Conservation (phyloP, 208 protist species). For the Acanthamoeba castellanii region DNA sequence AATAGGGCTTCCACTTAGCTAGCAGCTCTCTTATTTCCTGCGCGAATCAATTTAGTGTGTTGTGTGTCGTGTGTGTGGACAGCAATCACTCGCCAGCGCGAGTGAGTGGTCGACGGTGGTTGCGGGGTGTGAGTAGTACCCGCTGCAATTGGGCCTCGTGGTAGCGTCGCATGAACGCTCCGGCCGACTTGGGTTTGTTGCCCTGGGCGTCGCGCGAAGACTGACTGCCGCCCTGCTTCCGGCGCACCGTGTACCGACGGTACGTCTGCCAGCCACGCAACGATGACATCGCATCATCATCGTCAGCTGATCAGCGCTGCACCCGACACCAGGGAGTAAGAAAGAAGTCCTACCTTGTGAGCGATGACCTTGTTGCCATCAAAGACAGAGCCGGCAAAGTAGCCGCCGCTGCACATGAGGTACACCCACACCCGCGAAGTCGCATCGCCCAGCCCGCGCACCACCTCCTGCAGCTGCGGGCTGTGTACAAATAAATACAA, state of each 20-base stretch:
- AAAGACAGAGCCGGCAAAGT: slow-evolving; percentile 77
- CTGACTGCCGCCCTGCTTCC: slow-evolving; percentile 82
- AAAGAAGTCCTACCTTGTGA: slow-evolving; percentile 51
- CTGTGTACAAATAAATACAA: slow-evolving; percentile 8
- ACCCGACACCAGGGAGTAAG: neutral
- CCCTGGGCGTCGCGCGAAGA: slow-evolving; percentile 75
- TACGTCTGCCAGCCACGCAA: slow-evolving; percentile 39
- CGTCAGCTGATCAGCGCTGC: neutral
- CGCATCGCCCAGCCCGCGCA: slow-evolving; percentile 7
- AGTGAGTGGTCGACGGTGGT: neutral
- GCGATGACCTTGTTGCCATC: slow-evolving; percentile 18
- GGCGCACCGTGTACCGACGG: slow-evolving; percentile 79
- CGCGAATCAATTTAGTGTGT: no score
- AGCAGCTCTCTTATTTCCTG: slow-evolving; percentile 42
- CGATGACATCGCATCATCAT: neutral
- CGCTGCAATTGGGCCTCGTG: slow-evolving; percentile 79
- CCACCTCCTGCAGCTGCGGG: neutral
- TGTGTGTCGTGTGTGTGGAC: neutral
- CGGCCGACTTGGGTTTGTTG: slow-evolving; percentile 77
- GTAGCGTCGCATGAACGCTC: slow-evolving; percentile 77
- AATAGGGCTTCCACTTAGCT: neutral
- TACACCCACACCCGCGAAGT: slow-evolving; percentile 58
- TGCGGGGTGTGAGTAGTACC: slow-evolving; percentile 44
- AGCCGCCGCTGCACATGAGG: slow-evolving; percentile 77
- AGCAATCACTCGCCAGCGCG: neutral